Evolutionary conservation across 345 rosid genomes (phyloP), one percentile per base, ranked within the genome.

Genomic region (Rhizophora mangle): DNA sequence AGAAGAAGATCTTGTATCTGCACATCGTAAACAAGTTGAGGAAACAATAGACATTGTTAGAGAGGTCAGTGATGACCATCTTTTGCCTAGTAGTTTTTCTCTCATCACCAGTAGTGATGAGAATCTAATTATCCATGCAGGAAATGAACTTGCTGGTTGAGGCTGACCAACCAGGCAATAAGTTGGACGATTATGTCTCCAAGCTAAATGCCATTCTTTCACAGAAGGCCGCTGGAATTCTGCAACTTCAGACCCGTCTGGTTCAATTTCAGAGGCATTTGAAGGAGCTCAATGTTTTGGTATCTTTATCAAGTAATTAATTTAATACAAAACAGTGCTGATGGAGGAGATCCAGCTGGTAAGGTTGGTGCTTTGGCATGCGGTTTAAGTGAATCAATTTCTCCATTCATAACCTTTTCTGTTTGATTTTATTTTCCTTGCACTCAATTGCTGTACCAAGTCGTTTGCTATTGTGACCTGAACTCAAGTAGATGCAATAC

Each of bases 91-190:
- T 47, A 30, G 43, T 65, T 73, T 51, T 13, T 47, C 30, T 24
- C 55, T 34, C 2, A 58, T 5, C 59, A 46, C 37, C 57, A 20
- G 27, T 36, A 70, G 60, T 65, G 22, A 20, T 46, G 57, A n/a
- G n/a, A 62, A 54, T 66, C 43, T 68, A 19, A 58, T 27, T 59
- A 27, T 57, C 37, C 9, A n/a, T 69, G 76, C 79, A 87, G 92
- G 92, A 87, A 78, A 87, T 85, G 92, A 68, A 79, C 68, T 76
- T 87, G 69, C 79, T 85, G 1, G 84, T 76, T 76, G 79, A 83
- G 83, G 92, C 81, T 51, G 86, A 87, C 69, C 86, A 83, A 79
- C 89, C 86, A 9, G 89, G 89, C 58, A 87, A 87, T 76, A 85
- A 79, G 32, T 75, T 85, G 30, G 86, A 85, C 65, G 78, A 79